Conservation (phyloP, 2,329 filamentous ascomycete genomes). For the Penicillium freii region DNA sequence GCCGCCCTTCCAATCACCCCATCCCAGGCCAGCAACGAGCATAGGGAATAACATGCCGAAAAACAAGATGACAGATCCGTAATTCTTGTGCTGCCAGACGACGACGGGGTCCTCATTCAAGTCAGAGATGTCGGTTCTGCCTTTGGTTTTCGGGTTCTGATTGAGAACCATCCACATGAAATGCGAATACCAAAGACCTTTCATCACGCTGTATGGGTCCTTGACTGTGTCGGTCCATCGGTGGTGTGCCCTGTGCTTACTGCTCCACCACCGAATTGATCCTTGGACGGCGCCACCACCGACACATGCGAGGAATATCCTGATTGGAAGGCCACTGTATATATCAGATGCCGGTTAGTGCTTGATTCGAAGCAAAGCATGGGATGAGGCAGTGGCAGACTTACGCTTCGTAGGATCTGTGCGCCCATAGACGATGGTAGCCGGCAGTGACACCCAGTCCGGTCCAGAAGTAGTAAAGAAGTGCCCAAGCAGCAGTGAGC, state of each 20-base stretch:
- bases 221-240: constrained; percentile 85
- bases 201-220: constrained; percentile 84
- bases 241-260: constrained; percentile 79
- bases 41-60: constrained; percentile 74
- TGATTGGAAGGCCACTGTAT: constrained; percentile 65
- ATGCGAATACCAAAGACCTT: constrained; percentile 75
- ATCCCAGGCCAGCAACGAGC: constrained; percentile 68
- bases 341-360: background rate
- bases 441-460: constrained; percentile 72
- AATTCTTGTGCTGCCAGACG: constrained; percentile 80
- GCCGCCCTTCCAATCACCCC: constrained; percentile 74
- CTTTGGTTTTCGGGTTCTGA: constrained; percentile 72
- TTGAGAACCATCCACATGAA: constrained; percentile 87
- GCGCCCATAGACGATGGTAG: constrained; percentile 80
- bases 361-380: background rate
- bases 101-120: constrained; percentile 79
- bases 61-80: constrained; percentile 69
- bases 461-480: constrained; percentile 76
- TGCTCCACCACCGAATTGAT: constrained; percentile 81
- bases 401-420: constrained; percentile 63
- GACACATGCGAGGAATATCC: constrained; percentile 73
- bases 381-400: background rate
- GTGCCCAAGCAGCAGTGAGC: constrained; percentile 67
- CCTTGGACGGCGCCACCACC: constrained; percentile 78
- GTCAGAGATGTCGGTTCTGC: constrained; percentile 79